Conservation (phyloP, 2,329 filamentous ascomycete genomes). For the Ophiostoma ips region DNA sequence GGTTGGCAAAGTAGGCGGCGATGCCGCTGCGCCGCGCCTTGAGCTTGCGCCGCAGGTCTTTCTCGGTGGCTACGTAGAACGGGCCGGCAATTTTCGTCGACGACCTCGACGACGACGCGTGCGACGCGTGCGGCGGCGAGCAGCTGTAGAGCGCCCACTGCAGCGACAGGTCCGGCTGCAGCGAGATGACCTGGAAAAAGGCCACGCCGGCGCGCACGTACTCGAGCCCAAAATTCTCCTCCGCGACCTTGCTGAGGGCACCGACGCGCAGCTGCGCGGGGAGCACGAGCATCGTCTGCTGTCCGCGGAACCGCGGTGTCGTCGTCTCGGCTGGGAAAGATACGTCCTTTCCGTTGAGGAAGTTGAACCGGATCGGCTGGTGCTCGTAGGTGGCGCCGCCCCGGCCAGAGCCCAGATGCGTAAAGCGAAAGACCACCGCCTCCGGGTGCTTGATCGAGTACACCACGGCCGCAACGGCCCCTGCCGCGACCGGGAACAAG, state of each 20-base stretch:
- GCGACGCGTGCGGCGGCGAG: not conserved
- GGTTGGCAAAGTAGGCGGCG: conserved; percentile 13
- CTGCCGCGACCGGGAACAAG: conserved; percentile 17
- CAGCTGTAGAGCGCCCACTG: conserved; percentile 1
- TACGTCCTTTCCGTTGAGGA: too few relatives aligned
- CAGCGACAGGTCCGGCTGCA: not conserved
- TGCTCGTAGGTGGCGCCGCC: conserved; percentile 14
- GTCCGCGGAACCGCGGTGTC: not conserved
- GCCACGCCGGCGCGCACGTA: not conserved
- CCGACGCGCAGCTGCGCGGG: not conserved
- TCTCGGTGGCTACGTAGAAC: too few relatives aligned
- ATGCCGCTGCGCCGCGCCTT: not conserved
- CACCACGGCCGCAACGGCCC: conserved; percentile 15
- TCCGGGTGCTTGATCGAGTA: conserved; percentile 15
- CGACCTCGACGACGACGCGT: too few relatives aligned
- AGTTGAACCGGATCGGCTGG: conserved; percentile 7
- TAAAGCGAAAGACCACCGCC: conserved; percentile 17
- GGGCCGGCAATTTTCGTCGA: too few relatives aligned
- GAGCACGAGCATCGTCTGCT: conserved; percentile 9
- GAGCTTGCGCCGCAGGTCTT: too few relatives aligned
- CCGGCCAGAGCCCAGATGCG: conserved; percentile 6
- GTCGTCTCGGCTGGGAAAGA: not conserved
- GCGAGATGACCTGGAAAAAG: not conserved
- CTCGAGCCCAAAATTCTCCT: not conserved
- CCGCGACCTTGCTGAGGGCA: not conserved